Evolutionary conservation across 73 alveolate species (phyloP).

Genomic region (Stentor coeruleus): DNA sequence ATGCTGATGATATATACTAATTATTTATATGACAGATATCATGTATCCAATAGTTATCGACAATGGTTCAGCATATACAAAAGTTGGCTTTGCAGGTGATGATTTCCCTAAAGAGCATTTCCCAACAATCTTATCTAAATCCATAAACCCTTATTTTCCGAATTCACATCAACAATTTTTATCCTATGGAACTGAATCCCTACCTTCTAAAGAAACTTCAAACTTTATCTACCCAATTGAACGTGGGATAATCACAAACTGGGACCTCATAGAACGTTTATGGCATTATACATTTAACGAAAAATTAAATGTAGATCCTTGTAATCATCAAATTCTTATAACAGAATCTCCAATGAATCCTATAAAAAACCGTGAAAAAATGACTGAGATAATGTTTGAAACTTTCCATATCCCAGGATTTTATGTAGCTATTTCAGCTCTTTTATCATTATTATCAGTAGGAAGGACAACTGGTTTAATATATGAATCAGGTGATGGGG

Average conservation of each 20-base stretch:
- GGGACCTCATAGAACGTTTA: no score
- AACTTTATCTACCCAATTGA: constrained; percentile 59
- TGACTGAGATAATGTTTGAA: constrained; percentile 77
- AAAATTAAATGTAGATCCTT: constrained; percentile 43
- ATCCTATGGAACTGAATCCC: constrained; percentile 68
- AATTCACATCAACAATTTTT: constrained; percentile 64
- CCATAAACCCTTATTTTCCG: constrained; percentile 30
- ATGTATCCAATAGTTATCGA: constrained; percentile 66
- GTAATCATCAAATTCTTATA: constrained; percentile 53
- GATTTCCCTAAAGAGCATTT: constrained; percentile 85
- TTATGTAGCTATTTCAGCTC: constrained; percentile 67
- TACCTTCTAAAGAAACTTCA: constrained; percentile 39
- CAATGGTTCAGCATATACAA: constrained; percentile 67
- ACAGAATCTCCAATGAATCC: constrained; percentile 78
- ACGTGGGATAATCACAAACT: constrained; percentile 54
- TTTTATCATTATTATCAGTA: constrained; percentile 79
- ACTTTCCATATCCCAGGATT: constrained; percentile 73
- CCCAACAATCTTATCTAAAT: constrained; percentile 86
- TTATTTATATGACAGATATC: neutral
- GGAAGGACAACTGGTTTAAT: constrained; percentile 93
- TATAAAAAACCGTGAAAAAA: constrained; percentile 71
- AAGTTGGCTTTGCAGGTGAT: constrained; percentile 91
- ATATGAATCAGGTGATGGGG: constrained; percentile 96
- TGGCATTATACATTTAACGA: no score
- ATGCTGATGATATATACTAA: neutral